Evolutionary conservation across 2,329 filamentous ascomycete genomes (phyloP), one percentile per base, ranked within the genome.

Genomic region (Botryosphaeria dothidea): DNA sequence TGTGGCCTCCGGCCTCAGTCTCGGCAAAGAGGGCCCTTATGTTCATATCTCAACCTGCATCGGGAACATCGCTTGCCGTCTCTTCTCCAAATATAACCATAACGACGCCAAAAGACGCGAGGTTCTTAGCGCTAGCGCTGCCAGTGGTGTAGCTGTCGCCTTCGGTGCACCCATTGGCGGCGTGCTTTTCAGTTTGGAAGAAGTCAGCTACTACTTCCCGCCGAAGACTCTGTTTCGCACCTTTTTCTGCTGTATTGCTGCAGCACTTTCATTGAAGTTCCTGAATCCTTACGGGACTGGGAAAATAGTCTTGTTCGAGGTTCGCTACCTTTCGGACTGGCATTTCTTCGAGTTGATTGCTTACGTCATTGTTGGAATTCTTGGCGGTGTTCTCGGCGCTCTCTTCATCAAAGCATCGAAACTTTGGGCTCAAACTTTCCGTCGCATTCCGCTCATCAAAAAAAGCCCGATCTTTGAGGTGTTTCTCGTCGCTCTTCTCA

Each of bases 11-110:
- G 95, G 95, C 3, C 84, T 99, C 66, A 97, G 93, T 74, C 83
- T 99, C 46, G 95, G 95, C 29, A 99, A 99, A 76, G 95, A 97
- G 78, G 89, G 94, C 0, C 95, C 95, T 0, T 98, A 94, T 72
- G 95, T 99, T n/a, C 95, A 99, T 76, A 96, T 98, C 72, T 93
- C 93, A 0, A 92, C 94, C 0, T 97, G 94, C 70, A 90, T 98
- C 23, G 95, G 95, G 66, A 99, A 99, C 72, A 96, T 99, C 74
- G 88, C 90, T 34, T 97, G 94, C 73, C 92, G 95, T 73, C 77
- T 98, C n/a, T 98, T 98, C 71, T 81, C 87, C 67, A 99, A 99
- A 75, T 99, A 98, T 77, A 92, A 95, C 71, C 84, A 87, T 68
- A 99, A 99, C 71, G 95, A 99, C 73, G 95, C 88, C 62, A 99